Conservation (phyloP, 2,329 filamentous ascomycete genomes). For the Apiospora rasikravindrae region DNA sequence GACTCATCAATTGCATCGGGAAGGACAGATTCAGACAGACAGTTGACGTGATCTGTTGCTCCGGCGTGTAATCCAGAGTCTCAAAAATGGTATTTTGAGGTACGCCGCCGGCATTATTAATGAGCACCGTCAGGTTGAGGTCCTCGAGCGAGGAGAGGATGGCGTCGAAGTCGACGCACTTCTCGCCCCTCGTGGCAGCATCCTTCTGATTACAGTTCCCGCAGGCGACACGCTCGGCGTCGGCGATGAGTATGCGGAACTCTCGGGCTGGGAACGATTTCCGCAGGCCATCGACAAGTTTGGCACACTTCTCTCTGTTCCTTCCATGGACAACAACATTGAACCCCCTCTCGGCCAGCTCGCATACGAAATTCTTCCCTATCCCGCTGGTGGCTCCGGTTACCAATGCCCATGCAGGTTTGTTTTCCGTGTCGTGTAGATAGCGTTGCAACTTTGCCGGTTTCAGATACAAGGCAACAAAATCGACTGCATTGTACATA, state of each 20-base stretch:
- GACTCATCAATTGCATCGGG: constrained; percentile 51
- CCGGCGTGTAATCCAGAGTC: constrained; percentile 42
- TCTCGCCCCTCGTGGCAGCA: neutral
- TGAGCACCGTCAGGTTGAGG: constrained; percentile 54
- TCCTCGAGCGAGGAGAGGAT: constrained; percentile 31
- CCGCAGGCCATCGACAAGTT: constrained; percentile 42
- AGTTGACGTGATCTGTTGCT: constrained; percentile 45
- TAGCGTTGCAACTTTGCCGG: neutral
- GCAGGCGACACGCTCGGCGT: constrained; percentile 38
- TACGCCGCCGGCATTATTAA: constrained; percentile 62
- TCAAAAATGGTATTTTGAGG: constrained; percentile 38
- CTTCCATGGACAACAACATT: constrained; percentile 60
- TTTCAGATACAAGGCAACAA: neutral
- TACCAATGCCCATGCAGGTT: constrained; percentile 49
- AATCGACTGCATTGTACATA: neutral
- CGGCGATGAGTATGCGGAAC: constrained; percentile 47
- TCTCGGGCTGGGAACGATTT: constrained; percentile 41
- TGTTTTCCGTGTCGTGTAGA: neutral
- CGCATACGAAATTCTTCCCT: constrained; percentile 51
- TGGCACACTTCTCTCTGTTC: constrained; percentile 48
- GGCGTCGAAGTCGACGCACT: neutral
- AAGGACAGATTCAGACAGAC: constrained; percentile 57
- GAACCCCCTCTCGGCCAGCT: constrained; percentile 55
- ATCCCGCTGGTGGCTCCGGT: constrained; percentile 59
- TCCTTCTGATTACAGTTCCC: neutral